These are phyloP conservation scores for Salix udensis DNA, from an alignment of 345 rosid species.

Conservation along the genomic window DNA sequence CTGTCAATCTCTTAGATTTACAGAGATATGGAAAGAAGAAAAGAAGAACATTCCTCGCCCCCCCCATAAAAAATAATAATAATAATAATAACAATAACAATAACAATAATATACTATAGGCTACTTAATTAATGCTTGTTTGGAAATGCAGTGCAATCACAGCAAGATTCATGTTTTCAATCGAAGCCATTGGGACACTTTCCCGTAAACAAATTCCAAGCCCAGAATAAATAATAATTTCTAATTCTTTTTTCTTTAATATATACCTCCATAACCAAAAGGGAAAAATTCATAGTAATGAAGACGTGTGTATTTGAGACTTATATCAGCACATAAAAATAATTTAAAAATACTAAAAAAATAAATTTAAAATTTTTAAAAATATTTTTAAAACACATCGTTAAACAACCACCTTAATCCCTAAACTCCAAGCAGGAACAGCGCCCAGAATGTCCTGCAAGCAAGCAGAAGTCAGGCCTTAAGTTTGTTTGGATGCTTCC, in stretches of 20 bases:
- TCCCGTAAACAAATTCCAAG: not conserved
- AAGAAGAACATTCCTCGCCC: not conserved
- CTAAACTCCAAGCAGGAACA: slow-evolving; percentile 17
- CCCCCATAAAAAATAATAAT: not conserved
- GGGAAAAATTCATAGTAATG: no score
- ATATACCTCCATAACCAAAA: no score
- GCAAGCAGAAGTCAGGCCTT: not conserved
- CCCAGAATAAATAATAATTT: not conserved
- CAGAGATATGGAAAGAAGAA: not conserved
- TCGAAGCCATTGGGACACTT: not conserved
- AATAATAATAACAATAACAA: not conserved
- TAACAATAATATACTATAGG: no score
- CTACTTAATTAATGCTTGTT: no score
- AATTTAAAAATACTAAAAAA: no score
- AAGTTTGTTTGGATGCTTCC: not conserved
- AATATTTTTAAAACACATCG: no score
- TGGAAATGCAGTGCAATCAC: no score
- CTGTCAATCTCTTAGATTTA: slow-evolving; percentile 11
- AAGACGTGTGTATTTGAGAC: no score
- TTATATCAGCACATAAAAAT: no score
- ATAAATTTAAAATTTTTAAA: no score
- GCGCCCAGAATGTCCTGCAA: not conserved
- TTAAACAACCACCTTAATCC: not conserved
- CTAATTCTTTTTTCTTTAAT: no score
- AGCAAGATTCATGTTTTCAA: no score